These are phyloP conservation scores for Mycena galopus DNA, from an alignment of 768 basidiomycete species.

Conservation along the genomic window DNA sequence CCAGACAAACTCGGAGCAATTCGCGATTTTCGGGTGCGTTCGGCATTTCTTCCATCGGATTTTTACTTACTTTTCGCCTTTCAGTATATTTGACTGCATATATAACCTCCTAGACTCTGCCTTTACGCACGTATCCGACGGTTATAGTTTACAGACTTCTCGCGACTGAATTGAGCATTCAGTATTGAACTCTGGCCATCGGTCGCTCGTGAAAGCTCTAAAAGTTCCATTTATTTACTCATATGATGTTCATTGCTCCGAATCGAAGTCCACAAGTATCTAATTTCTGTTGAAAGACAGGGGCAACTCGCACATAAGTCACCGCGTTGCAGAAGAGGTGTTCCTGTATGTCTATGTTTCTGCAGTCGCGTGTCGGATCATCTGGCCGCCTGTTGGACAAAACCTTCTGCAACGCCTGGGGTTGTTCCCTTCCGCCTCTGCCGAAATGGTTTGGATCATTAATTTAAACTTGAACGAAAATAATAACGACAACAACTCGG, in stretches of 20 bases:
- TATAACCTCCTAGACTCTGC: background rate
- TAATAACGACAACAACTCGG: background rate
- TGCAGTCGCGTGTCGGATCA: too few species aligned
- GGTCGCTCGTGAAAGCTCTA: background rate
- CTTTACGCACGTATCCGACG: background rate
- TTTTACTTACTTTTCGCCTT: background rate
- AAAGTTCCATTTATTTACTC: background rate
- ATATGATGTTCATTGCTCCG: background rate
- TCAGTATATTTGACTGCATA: background rate
- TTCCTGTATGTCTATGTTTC: background rate
- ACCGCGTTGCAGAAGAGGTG: background rate
- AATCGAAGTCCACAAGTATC: background rate
- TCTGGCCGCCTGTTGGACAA: background rate
- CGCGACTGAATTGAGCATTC: background rate
- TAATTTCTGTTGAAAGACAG: background rate
- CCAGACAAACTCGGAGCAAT: too few species aligned
- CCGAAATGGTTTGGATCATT: too few species aligned
- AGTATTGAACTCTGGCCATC: background rate
- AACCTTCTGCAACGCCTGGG: background rate
- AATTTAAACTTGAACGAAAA: background rate
- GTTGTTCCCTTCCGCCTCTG: background rate
- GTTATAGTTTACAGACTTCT: background rate
- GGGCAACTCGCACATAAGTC: background rate
- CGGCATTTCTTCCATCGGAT: too few species aligned
- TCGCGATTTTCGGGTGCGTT: too few species aligned